Evolutionary conservation across 2,329 filamentous ascomycete genomes (phyloP).

Genomic region (Fusarium praegraminearum): DNA sequence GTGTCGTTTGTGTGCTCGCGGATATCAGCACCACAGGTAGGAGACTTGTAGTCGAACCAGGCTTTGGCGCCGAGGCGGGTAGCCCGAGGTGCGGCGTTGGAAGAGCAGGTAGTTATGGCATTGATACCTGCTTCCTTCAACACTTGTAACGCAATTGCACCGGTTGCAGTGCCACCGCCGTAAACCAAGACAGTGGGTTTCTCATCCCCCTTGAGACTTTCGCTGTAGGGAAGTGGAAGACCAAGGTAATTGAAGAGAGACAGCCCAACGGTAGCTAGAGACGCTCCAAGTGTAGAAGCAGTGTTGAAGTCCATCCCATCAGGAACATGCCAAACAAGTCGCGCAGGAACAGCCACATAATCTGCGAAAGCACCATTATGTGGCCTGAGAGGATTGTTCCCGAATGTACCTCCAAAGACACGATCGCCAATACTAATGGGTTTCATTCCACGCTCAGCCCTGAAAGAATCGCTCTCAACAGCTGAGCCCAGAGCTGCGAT

Average conservation of each 20-base stretch:
- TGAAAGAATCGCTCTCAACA: not conserved
- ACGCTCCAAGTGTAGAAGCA: not conserved
- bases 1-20: not conserved
- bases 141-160: slow-evolving; percentile 7
- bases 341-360: slow-evolving; percentile 1
- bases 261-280: not conserved
- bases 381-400: not conserved
- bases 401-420: slow-evolving; percentile 2
- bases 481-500: not conserved
- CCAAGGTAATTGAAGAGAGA: not conserved
- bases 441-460: not conserved
- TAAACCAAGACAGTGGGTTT: slow-evolving; percentile 18
- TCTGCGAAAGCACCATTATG: slow-evolving; percentile 3
- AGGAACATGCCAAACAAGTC: not conserved
- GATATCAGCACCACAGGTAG: slow-evolving; percentile 4
- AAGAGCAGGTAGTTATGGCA: slow-evolving; percentile 11
- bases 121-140: not conserved
- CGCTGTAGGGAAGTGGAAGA: not conserved
- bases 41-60: slow-evolving; percentile 7
- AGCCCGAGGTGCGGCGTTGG: not conserved
- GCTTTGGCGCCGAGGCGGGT: not conserved
- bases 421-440: not conserved
- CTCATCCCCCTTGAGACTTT: not conserved
- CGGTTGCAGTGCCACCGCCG: slow-evolving; percentile 18
- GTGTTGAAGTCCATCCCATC: not conserved